Conservation (phyloP, 2,329 filamentous ascomycete genomes). For the Neurospora sp. region DNA sequence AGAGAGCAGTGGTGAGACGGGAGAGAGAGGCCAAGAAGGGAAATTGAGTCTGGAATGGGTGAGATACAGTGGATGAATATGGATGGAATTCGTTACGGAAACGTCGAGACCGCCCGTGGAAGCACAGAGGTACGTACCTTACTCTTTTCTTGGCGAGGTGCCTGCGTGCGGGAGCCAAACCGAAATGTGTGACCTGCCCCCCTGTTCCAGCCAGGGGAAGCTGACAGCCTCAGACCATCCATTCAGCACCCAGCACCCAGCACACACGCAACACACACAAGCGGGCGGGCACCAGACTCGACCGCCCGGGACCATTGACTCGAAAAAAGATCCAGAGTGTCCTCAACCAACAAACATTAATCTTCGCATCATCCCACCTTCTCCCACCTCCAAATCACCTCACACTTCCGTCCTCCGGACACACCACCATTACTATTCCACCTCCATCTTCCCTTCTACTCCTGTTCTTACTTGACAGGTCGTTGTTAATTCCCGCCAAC, state of each 20-base stretch:
- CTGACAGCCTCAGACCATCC: background rate
- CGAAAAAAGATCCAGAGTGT: constrained; percentile 8
- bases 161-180: background rate
- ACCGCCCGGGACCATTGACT: background rate
- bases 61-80: background rate
- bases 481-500: background rate
- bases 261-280: background rate
- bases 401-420: background rate
- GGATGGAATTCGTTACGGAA: background rate
- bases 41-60: background rate
- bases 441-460: background rate
- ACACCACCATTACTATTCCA: background rate
- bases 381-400: background rate
- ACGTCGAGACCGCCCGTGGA: background rate
- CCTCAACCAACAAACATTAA: constrained; percentile 1
- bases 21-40: background rate
- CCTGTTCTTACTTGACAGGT: background rate
- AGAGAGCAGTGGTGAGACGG: background rate
- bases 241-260: background rate
- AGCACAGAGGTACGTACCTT: background rate
- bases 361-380: background rate
- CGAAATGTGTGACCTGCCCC: background rate
- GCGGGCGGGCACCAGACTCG: background rate
- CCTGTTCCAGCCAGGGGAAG: background rate
- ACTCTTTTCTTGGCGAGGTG: background rate